phyloP scores from a whole-genome alignment of 768 basidiomycete genomes.

The Solioccasus polychromus region DNA sequence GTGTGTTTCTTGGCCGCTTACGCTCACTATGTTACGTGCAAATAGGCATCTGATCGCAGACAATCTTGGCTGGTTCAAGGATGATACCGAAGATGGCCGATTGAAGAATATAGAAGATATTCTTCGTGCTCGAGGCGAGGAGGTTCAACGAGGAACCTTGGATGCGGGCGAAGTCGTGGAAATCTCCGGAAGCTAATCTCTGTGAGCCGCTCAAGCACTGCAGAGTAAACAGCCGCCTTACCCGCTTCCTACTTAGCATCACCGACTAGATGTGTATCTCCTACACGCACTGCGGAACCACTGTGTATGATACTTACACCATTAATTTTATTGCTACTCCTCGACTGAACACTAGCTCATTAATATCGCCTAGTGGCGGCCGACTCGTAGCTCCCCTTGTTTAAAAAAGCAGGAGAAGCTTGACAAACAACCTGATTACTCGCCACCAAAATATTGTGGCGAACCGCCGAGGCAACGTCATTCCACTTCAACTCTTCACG shows the following conservation, averaged over 20 bases:
- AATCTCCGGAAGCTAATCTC: slow-evolving; percentile 32
- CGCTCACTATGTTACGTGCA: neutral
- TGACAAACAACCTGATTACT: no score
- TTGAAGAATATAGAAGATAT: slow-evolving; percentile 82
- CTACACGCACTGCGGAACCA: neutral
- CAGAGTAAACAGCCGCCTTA: neutral
- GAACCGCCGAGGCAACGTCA: neutral
- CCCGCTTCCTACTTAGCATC: neutral
- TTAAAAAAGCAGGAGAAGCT: no score
- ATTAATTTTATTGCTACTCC: neutral
- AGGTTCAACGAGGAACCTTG: slow-evolving; percentile 50
- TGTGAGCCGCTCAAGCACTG: slow-evolving; percentile 3
- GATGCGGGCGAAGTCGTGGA: slow-evolving; percentile 55
- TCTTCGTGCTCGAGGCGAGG: slow-evolving; percentile 74
- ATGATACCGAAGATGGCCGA: slow-evolving; percentile 68
- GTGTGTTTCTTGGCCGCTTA: neutral
- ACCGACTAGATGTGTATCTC: neutral
- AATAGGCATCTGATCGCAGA: slow-evolving; percentile 83
- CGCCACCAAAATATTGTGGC: neutral
- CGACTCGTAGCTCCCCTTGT: neutral
- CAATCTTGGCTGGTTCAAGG: slow-evolving; percentile 90
- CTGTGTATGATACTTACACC: slow-evolving; percentile 11
- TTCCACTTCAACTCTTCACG: neutral
- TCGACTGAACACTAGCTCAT: neutral
- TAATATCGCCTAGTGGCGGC: neutral